A percentile compares a stretch with the other conserved stretches of the same genome.
These are phyloP conservation scores for Teratosphaeriaceae sp. DNA, from an alignment of 2,329 filamentous ascomycete genomes.

Conservation along the genomic window DNA sequence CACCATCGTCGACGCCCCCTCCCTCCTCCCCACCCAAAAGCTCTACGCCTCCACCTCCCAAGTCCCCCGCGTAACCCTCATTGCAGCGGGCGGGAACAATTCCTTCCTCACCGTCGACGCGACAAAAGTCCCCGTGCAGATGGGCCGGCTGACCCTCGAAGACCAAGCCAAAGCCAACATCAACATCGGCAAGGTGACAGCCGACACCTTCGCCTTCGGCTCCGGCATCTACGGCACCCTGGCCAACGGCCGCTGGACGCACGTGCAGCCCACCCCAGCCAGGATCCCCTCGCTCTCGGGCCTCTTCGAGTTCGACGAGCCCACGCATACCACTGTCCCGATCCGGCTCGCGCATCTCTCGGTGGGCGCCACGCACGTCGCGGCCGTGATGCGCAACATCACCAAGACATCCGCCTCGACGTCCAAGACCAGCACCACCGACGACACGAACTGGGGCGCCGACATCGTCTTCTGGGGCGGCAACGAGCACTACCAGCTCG, in stretches of 20 bases:
- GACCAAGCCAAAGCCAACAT: slow-evolving; percentile 27
- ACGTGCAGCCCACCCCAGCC: slow-evolving; percentile 67
- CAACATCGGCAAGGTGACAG: slow-evolving; percentile 52
- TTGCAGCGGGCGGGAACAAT: slow-evolving; percentile 80
- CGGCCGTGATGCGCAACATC: slow-evolving; percentile 77
- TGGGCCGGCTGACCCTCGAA: slow-evolving; percentile 11
- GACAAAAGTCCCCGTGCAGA: slow-evolving; percentile 47
- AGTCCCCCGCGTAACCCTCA: slow-evolving; percentile 61
- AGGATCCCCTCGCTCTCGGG: slow-evolving; percentile 80
- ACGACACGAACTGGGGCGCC: slow-evolving; percentile 79
- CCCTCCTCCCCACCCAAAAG: slow-evolving; percentile 60
- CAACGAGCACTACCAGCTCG: slow-evolving; percentile 90
- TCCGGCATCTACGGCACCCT: slow-evolving; percentile 77
- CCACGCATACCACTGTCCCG: slow-evolving; percentile 57
- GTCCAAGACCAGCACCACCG: slow-evolving; percentile 47
- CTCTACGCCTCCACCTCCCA: slow-evolving; percentile 64
- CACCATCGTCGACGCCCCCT: slow-evolving; percentile 61
- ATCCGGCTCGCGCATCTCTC: slow-evolving; percentile 70
- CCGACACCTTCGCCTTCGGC: slow-evolving; percentile 82
- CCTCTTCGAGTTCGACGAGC: slow-evolving; percentile 82
- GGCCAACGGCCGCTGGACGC: slow-evolving; percentile 83
- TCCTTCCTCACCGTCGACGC: slow-evolving; percentile 85
- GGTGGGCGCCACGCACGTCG: slow-evolving; percentile 72
- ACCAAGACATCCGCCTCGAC: slow-evolving; percentile 46
- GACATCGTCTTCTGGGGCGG: slow-evolving; percentile 93